phyloP scores from a whole-genome alignment of 2,329 filamentous ascomycete species.

The Arthrobotrys sinensis region DNA sequence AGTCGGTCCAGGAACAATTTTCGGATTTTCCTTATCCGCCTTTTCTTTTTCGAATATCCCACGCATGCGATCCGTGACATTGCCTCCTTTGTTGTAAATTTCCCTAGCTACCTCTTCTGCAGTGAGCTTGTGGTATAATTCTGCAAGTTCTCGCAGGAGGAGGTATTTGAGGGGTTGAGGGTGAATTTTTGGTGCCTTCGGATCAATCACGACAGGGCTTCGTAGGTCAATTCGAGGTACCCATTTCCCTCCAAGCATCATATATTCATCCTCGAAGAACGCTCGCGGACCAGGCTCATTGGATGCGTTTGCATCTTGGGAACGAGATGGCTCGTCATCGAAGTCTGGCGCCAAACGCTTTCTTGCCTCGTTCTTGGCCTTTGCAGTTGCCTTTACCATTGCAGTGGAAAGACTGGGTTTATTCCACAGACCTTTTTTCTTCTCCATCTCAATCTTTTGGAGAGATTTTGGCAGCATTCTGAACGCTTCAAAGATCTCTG shows the following conservation, averaged over 20 bases:
- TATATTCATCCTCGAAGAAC: background rate
- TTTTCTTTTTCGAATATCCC: conserved; percentile 6
- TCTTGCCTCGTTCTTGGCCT: conserved; percentile 1
- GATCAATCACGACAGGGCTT: conserved; percentile 39
- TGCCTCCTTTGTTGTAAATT: background rate
- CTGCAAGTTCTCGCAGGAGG: conserved; percentile 16
- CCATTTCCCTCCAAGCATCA: background rate
- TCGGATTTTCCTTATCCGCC: background rate
- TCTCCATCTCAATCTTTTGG: conserved; percentile 11
- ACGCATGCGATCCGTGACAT: background rate
- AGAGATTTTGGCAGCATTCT: conserved; percentile 16
- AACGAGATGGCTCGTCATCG: conserved; percentile 10
- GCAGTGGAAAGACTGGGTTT: background rate
- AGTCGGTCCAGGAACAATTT: background rate
- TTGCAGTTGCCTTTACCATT: background rate
- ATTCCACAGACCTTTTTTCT: background rate
- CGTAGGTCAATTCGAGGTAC: conserved; percentile 35
- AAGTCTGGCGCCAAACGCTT: background rate
- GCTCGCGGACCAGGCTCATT: background rate
- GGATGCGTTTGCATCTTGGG: background rate
- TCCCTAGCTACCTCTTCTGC: conserved; percentile 8
- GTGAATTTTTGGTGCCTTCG: conserved; percentile 10
- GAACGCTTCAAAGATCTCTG: conserved; percentile 26
- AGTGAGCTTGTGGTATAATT: conserved; percentile 23
- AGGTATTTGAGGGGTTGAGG: conserved; percentile 32